phyloP scores from a whole-genome alignment of 352 stramenopile species.

The Phytopythium aichiense region DNA sequence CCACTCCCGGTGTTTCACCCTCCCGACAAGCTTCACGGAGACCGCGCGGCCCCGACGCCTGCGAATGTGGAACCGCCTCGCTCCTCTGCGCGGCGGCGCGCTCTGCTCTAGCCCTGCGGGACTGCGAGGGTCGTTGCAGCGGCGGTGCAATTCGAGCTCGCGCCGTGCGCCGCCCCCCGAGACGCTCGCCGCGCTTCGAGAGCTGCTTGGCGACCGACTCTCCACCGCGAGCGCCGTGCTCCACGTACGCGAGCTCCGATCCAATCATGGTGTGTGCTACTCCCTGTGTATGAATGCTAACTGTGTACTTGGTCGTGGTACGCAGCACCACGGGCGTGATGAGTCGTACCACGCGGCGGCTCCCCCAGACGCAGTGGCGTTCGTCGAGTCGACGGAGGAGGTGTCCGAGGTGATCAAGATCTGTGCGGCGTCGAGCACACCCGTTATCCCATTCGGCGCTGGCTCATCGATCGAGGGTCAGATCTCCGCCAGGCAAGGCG shows the following conservation, averaged over 20 bases:
- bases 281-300: background rate
- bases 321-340: slow-evolving; percentile 85
- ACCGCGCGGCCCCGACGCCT: background rate
- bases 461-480: slow-evolving; percentile 95
- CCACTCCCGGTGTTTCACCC: background rate
- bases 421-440: slow-evolving; percentile 73
- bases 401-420: slow-evolving; percentile 89
- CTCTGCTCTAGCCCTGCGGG: slow-evolving; percentile 37
- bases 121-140: slow-evolving; percentile 38
- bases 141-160: slow-evolving; percentile 12
- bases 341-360: slow-evolving; percentile 89
- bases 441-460: slow-evolving; percentile 94
- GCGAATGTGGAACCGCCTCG: slow-evolving; percentile 3
- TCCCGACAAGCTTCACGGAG: background rate
- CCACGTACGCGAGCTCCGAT: slow-evolving; percentile 25
- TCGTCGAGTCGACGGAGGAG: slow-evolving; percentile 84
- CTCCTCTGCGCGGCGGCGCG: slow-evolving; percentile 13
- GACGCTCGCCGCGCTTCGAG: slow-evolving; percentile 45
- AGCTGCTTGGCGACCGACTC: slow-evolving; percentile 59
- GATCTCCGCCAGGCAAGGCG: slow-evolving; percentile 86
- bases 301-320: background rate
- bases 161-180: slow-evolving; percentile 29
- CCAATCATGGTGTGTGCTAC: background rate
- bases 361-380: slow-evolving; percentile 85
- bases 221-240: slow-evolving; percentile 53